Conservation (phyloP, 1,284 basidiomycete genomes). For the Puccinia polysora region DNA sequence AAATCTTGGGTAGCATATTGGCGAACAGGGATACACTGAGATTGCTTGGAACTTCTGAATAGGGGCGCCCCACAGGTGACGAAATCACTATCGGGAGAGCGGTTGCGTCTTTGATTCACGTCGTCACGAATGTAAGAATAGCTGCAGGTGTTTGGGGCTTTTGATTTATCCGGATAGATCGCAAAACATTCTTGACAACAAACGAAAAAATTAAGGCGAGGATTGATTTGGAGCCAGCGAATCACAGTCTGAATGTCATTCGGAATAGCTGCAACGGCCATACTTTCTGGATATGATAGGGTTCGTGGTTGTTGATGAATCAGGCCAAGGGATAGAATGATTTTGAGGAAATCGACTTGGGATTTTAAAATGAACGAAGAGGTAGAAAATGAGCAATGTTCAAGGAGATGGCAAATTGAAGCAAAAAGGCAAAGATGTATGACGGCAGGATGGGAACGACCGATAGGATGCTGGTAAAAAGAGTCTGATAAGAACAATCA, state of each 20-base stretch:
- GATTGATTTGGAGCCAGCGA: slow-evolving; percentile 17
- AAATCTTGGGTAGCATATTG: slow-evolving; percentile 21
- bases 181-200: slow-evolving; percentile 1
- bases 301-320: background rate
- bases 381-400: slow-evolving; percentile 1
- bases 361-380: slow-evolving; percentile 27
- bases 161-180: slow-evolving; percentile 3
- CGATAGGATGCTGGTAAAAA: slow-evolving; percentile 1
- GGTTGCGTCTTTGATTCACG: background rate
- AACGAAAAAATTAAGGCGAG: background rate
- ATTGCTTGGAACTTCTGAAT: background rate
- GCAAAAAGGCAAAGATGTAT: slow-evolving; percentile 13
- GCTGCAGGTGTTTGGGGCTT: background rate
- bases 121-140: background rate
- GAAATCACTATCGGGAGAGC: background rate
- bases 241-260: background rate
- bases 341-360: background rate
- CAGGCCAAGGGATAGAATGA: background rate
- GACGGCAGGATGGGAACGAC: background rate
- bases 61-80: slow-evolving; percentile 7
- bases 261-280: background rate
- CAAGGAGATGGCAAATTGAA: slow-evolving; percentile 1
- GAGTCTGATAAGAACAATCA: background rate
- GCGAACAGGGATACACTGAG: background rate
- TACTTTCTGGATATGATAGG: background rate